These are phyloP conservation scores for Cenococcum geophilum DNA, from an alignment of 495 filamentous ascomycete species.

Conservation along the genomic window DNA sequence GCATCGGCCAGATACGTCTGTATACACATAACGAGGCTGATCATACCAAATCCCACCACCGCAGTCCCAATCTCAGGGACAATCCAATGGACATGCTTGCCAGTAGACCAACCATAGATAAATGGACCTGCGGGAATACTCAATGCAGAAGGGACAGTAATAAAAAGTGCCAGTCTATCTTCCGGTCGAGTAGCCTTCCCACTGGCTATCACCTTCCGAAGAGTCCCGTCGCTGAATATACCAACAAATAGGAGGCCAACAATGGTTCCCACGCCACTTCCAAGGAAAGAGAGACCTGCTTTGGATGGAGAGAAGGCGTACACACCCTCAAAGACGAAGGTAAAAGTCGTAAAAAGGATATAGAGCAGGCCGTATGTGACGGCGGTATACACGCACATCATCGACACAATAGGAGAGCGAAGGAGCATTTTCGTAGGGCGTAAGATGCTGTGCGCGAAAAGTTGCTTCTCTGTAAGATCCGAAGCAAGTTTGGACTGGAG, in stretches of 20 bases:
- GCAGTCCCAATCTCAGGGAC: constrained; percentile 36
- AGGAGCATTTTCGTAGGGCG: constrained; percentile 39
- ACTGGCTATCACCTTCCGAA: constrained; percentile 30
- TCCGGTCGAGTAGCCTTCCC: constrained; percentile 38
- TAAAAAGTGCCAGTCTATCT: constrained; percentile 35
- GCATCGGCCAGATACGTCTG: constrained; percentile 33
- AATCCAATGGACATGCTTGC: constrained; percentile 38
- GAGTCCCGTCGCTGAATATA: constrained; percentile 31
- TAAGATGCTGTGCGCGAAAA: constrained; percentile 33
- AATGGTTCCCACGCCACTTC: constrained; percentile 35
- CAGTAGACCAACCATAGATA: constrained; percentile 36
- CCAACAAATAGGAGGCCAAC: constrained; percentile 26
- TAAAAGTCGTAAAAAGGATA: constrained; percentile 41
- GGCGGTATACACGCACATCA: constrained; percentile 37
- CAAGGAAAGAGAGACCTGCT: constrained; percentile 38
- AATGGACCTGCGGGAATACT: constrained; percentile 36
- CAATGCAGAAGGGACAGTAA: constrained; percentile 29
- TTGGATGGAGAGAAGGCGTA: constrained; percentile 35
- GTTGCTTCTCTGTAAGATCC: constrained; percentile 21
- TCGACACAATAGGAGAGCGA: constrained; percentile 36
- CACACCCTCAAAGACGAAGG: constrained; percentile 38
- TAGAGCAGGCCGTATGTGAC: constrained; percentile 38
- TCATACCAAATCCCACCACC: constrained; percentile 32
- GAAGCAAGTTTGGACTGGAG: constrained; percentile 33
- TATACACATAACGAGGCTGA: constrained; percentile 31